Evolutionary conservation across 2,329 filamentous ascomycete species (phyloP).

Genomic region (Colletotrichum sp.): DNA sequence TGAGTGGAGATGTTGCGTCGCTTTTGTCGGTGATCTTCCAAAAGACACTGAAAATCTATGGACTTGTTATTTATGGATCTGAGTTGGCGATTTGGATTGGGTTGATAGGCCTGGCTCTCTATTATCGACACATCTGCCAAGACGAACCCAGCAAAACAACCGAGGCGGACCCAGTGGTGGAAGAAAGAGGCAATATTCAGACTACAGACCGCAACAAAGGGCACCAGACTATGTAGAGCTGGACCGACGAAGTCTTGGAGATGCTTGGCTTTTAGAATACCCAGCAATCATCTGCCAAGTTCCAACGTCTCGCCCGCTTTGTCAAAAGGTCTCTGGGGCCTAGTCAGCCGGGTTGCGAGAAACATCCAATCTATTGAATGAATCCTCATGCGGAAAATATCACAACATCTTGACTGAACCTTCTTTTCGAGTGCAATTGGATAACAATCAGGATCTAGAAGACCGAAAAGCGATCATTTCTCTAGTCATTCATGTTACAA

Average conservation of each 20-base stretch:
- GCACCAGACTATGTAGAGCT: not conserved
- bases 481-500: not conserved
- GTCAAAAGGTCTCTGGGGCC: not conserved
- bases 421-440: not conserved
- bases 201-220: not conserved
- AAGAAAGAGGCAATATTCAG: not conserved
- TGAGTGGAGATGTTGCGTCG: not conserved
- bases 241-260: fast-evolving
- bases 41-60: not conserved
- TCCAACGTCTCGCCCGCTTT: not conserved
- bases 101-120: not conserved
- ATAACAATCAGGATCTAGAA: not conserved
- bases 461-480: not conserved
- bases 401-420: not conserved
- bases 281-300: not conserved
- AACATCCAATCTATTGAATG: not conserved
- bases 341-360: not conserved
- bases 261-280: not conserved
- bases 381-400: not conserved
- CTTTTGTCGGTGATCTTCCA: not conserved
- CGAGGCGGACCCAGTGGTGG: not conserved
- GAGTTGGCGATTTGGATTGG: not conserved
- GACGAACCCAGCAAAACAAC: not conserved
- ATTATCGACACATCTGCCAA: not conserved
- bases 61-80: not conserved